Percentiles rank a stretch among this genome's conserved stretches.
These are phyloP conservation scores for Crithidia bombi DNA, from an alignment of 208 protist genomes.

Conservation along the genomic window DNA sequence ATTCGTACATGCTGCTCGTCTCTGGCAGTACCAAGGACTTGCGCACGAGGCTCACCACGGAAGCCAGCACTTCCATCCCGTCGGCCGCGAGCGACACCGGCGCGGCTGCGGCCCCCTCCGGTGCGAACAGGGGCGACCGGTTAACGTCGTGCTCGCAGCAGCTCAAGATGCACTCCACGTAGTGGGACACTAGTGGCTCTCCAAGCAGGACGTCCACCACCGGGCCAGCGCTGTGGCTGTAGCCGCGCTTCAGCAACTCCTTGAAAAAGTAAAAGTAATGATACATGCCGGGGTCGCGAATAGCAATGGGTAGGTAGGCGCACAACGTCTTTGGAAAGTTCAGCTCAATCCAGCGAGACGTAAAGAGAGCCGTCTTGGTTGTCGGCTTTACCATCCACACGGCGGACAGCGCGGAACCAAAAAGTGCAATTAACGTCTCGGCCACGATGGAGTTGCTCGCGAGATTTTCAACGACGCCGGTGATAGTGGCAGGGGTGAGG, in stretches of 20 bases:
- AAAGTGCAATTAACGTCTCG: conserved; percentile 70
- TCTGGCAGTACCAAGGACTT: conserved; percentile 63
- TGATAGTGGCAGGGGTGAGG: conserved; percentile 28
- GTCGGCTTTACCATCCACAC: conserved; percentile 49
- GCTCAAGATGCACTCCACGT: conserved; percentile 38
- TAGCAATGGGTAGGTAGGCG: conserved; percentile 36
- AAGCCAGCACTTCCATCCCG: conserved; percentile 51
- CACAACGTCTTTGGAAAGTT: conserved; percentile 42
- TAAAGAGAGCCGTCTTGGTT: conserved; percentile 52
- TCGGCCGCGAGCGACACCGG: conserved; percentile 45
- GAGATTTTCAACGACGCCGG: conserved; percentile 52
- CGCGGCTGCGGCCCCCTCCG: conserved; percentile 21
- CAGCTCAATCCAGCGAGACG: conserved; percentile 50
- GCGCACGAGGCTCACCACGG: conserved; percentile 52
- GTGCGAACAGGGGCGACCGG: conserved; percentile 17
- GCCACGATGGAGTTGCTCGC: conserved; percentile 53
- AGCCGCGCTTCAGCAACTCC: conserved; percentile 72
- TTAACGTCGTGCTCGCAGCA: conserved; percentile 38
- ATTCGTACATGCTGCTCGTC: conserved; percentile 46
- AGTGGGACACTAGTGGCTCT: conserved; percentile 37
- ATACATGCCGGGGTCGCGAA: conserved; percentile 40
- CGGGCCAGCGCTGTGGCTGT: conserved; percentile 70
- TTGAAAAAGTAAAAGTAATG: conserved; percentile 77
- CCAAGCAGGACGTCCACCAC: conserved; percentile 66
- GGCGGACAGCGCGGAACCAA: conserved; percentile 55